Conservation (phyloP, 495 filamentous ascomycete genomes). For the Halenospora varia region DNA sequence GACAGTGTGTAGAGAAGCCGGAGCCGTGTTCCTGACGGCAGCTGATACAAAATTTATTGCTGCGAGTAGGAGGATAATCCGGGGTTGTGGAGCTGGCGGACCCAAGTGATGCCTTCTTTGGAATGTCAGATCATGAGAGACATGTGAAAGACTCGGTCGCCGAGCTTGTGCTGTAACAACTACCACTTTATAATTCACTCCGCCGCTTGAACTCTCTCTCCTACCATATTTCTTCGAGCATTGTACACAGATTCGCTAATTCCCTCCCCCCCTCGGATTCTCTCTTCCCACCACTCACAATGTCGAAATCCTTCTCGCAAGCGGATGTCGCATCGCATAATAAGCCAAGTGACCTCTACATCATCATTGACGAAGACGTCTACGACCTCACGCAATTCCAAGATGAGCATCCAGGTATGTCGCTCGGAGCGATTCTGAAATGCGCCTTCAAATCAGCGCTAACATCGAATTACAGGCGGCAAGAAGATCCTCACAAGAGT, state of each 20-base stretch:
- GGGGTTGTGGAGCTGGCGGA: not conserved
- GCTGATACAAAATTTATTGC: not conserved
- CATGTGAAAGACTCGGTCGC: constrained; percentile 6
- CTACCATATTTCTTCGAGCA: no score
- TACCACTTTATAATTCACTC: not conserved
- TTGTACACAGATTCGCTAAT: no score
- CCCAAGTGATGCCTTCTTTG: no score
- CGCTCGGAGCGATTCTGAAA: not conserved
- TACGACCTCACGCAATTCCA: constrained; percentile 95
- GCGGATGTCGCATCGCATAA: constrained; percentile 88
- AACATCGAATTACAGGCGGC: constrained; percentile 54
- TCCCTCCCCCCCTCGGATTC: no score
- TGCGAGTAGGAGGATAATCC: not conserved
- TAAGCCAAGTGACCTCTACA: constrained; percentile 79
- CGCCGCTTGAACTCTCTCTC: not conserved
- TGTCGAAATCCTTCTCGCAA: constrained; percentile 84
- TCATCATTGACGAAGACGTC: constrained; percentile 92
- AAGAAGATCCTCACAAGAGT: constrained; percentile 97
- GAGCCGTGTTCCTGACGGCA: constrained; percentile 1
- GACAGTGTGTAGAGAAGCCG: constrained; percentile 7
- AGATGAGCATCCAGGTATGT: constrained; percentile 82
- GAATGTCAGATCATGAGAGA: not conserved
- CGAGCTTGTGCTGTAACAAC: not conserved
- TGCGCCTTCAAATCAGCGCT: no score
- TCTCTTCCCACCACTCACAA: constrained; percentile 42